A percentile compares a stretch with the other conserved stretches of the same genome.
Evolutionary conservation across 192 early-diverging fungal species (phyloP).

Genomic region (Irineochytrium annulatum): DNA sequence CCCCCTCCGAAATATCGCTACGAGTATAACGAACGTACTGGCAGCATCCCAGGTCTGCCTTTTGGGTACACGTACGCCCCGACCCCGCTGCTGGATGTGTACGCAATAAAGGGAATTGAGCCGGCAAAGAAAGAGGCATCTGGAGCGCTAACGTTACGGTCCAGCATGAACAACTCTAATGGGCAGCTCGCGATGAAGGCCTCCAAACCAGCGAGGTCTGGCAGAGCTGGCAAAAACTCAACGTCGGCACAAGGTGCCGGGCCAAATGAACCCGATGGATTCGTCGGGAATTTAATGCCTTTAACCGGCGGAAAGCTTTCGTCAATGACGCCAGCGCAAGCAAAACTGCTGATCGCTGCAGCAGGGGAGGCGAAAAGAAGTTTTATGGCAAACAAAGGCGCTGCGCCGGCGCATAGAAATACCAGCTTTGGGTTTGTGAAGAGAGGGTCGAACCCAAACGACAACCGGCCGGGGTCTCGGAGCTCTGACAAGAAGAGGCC

Average conservation of each 20-base stretch:
- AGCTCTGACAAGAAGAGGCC: too few relatives aligned
- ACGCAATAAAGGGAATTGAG: conserved; percentile 22
- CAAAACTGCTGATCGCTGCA: conserved; percentile 1
- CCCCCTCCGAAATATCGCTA: conserved; percentile 36
- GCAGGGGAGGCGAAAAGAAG: background rate
- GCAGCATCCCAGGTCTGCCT: conserved; percentile 43
- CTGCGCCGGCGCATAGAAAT: background rate
- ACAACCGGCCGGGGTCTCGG: too few relatives aligned
- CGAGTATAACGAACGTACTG: conserved; percentile 44
- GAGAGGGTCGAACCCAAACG: too few relatives aligned
- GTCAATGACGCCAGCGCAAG: conserved; percentile 1
- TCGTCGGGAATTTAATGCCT: background rate
- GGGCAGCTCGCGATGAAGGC: too few relatives aligned
- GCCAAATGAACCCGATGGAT: too few relatives aligned
- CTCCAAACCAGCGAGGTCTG: too few relatives aligned
- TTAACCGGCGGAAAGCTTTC: conserved; percentile 8
- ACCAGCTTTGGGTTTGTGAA: background rate
- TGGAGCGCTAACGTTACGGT: too few relatives aligned
- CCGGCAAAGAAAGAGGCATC: conserved; percentile 7
- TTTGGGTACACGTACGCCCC: conserved; percentile 51
- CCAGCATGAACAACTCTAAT: too few relatives aligned
- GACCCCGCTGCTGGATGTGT: conserved; percentile 34
- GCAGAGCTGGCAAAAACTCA: too few relatives aligned
- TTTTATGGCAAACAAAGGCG: background rate
- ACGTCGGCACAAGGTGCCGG: too few relatives aligned